These are phyloP conservation scores for Phytophthora aleatoria DNA, from an alignment of 352 stramenopile species.

Conservation along the genomic window DNA sequence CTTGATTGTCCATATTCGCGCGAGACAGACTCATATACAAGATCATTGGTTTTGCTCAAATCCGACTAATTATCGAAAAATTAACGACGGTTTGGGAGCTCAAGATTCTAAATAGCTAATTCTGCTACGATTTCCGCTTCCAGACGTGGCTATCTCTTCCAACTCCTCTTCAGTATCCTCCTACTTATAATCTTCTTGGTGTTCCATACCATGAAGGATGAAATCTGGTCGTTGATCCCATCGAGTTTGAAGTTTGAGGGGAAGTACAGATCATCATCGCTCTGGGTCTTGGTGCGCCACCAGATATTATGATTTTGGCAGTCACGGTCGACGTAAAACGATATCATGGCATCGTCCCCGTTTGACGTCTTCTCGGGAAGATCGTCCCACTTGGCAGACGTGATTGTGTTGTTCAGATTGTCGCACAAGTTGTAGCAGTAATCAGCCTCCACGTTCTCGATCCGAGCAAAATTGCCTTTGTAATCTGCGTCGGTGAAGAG, in stretches of 20 bases:
- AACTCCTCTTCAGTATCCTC: background rate
- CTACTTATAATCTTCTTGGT: background rate
- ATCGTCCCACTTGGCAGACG: slow-evolving; percentile 16
- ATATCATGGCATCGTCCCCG: slow-evolving; percentile 6
- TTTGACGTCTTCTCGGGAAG: slow-evolving; percentile 11
- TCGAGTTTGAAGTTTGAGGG: slow-evolving; percentile 10
- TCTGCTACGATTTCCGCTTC: background rate
- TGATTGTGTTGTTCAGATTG: slow-evolving; percentile 10
- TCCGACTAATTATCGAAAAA: no score
- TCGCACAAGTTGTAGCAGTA: slow-evolving; percentile 25
- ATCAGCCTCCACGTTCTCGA: slow-evolving; percentile 6
- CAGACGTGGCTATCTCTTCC: background rate
- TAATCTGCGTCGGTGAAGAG: slow-evolving; percentile 18
- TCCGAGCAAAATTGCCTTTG: slow-evolving; percentile 13
- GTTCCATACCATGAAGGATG: slow-evolving; percentile 1
- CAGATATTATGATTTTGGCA: slow-evolving; percentile 1
- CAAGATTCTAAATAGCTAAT: no score
- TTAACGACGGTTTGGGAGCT: no score
- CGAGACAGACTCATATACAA: no score
- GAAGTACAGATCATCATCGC: slow-evolving; percentile 5
- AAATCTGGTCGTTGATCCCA: slow-evolving; percentile 3
- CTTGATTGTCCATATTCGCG: no score
- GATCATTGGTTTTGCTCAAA: no score
- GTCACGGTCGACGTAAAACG: slow-evolving; percentile 4
- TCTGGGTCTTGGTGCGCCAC: slow-evolving; percentile 9